Base-by-base conservation (phyloP, 177 flowering plant species). In the Vitis hybrid region DNA sequence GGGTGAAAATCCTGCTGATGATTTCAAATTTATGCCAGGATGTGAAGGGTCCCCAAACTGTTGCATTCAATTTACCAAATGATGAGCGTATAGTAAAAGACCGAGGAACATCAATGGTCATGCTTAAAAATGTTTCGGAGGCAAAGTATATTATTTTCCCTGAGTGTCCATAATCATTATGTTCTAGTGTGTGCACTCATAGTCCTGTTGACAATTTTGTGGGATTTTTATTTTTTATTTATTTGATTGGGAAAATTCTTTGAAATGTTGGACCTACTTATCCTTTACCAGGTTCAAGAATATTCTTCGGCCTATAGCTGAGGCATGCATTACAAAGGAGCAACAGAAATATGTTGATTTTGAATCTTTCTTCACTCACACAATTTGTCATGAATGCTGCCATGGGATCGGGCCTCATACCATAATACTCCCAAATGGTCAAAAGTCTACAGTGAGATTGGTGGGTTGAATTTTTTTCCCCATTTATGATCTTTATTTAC, bases 341-440 rank as follows among this genome's bases (percentile, higher is more conserved):
- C 97, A 94, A 72, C 79, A 72, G 76, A 67, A 78, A 63, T 81
- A 71, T 69, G 92, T 92, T 51, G 95, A 94, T 78, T 94, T 94
- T 76, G 94, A 91, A 3, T 87, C 98, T 66, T 94, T 92, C 79
- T 94, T 94, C 80, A 94, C 97, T 71, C 98, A 94, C 78, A 92
- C 91, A 55, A 82, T 92, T 68, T 94, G 97, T 81, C 98, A 92
- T 77, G 98, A 94, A 79, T 94, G 98, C 78, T 87, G 92, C 81
- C 98, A 94, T 81, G 98, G 97, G 52, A 94, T 92, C 80, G 98
- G 98, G 58, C 98, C 98, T 74, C 98, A 94, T 80, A 79, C 83
- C 59, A 94, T 94, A 59, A 84, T 75, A 64, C 95, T 92, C 74
- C 97, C 98, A 48, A 79, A 78, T 79, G 98, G 98, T 62, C 83